Evolutionary conservation across 768 basidiomycete genomes (phyloP), one percentile per base, ranked within the genome.

Genomic region (Mrakia gelida): DNA sequence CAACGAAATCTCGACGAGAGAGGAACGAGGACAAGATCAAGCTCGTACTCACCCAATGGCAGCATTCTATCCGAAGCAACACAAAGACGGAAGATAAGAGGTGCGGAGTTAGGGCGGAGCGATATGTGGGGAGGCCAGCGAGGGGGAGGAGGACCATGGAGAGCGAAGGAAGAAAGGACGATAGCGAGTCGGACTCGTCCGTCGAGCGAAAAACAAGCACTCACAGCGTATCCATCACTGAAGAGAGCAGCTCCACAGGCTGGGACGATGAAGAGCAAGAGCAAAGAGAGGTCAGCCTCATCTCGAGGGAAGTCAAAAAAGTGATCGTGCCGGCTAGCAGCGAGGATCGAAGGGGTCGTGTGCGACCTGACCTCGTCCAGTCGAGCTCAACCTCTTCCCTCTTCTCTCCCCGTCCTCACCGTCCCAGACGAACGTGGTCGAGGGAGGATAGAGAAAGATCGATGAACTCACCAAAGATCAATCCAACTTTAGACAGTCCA

Each of bases 41-140:
- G 49, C 18, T 21, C 16, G 15, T 52, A 73, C 73, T 28, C 56
- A 73, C 73, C 73, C 73, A 30, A 65, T 65, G n/a, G 26, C 61
- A 16, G 74, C 62, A 56, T 75, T 75, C 59, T 28, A 38, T 38
- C 6, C 34, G 28, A 32, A 23, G 6, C 26, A 41, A 28, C 34
- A 73, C 0, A 15, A 30, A 61, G 41, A 4, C 7, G 38, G 59
- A 30, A 16, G 54, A 21, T n/a, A 62, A 30, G 56, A 38, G 18
- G 7, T 4, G 3, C 23, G 59, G 23, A 56, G 9, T 21, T 16
- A 18, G 3, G 49, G 38, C 3, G 32, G 11, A 32, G n/a, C n/a
- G 38, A 32, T 28, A 21, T 30, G 34, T 10, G 56, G 15, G 32
- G 8, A 41, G 34, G 52, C 1, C 38, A 45, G 23, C n/a, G n/a